Percentiles rank a stretch among this genome's conserved stretches.
Conservation (phyloP, 805 yeast genomes). For the Sungouiozyma ichnusensis region DNA sequence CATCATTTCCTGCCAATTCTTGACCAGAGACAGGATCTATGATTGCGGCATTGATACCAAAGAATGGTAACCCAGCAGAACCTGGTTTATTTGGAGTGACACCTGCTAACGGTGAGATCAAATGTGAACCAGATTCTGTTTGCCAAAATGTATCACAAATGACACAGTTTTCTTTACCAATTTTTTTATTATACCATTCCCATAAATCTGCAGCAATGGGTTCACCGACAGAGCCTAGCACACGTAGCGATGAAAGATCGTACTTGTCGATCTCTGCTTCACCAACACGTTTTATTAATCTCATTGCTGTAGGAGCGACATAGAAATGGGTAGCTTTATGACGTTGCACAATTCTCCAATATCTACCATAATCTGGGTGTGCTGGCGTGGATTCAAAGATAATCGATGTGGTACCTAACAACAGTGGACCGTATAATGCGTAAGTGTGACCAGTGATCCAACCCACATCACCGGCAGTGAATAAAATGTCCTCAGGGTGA, state of each 20-base stretch:
- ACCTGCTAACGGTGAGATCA: conserved; percentile 92
- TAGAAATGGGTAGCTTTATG: conserved; percentile 89
- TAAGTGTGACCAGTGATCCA: conserved; percentile 99
- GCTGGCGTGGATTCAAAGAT: conserved; percentile 98
- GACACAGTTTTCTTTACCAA: conserved; percentile 84
- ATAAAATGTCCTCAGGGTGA: conserved; percentile 75
- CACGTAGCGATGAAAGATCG: conserved; percentile 79
- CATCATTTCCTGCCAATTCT: conserved; percentile 77
- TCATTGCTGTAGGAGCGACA: conserved; percentile 96
- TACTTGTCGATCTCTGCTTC: conserved; percentile 69
- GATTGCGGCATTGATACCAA: conserved; percentile 83
- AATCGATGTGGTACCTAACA: conserved; percentile 80
- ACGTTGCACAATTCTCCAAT: conserved; percentile 92
- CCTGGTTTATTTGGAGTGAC: conserved; percentile 94
- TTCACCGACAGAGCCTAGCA: conserved; percentile 95
- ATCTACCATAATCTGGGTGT: conserved; percentile 87
- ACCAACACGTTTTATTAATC: conserved; percentile 86
- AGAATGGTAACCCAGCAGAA: conserved; percentile 92
- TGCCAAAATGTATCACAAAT: conserved; percentile 98
- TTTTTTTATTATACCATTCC: conserved; percentile 94
- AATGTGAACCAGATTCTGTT: conserved; percentile 94
- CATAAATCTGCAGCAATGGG: conserved; percentile 97
- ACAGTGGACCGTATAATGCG: conserved; percentile 87
- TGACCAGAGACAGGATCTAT: conserved; percentile 89
- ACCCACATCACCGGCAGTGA: conserved; percentile 98